These are phyloP conservation scores for Arthrocladium fulminans DNA, from an alignment of 2,329 filamentous ascomycete genomes.

Conservation along the genomic window DNA sequence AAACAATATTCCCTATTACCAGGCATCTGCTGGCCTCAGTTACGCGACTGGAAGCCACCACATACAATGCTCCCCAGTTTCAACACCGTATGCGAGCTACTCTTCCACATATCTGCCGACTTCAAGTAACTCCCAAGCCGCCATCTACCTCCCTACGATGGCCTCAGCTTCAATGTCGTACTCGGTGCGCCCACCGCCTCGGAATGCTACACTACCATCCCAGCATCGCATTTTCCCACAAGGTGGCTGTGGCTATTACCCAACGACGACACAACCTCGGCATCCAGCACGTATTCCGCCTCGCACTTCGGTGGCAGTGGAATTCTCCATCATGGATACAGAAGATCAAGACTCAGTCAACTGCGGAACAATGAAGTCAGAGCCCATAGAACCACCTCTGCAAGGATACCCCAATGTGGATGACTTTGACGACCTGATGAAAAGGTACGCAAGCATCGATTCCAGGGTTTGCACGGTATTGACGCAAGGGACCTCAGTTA, in stretches of 20 bases:
- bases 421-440: slow-evolving; percentile 39
- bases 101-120: slow-evolving; percentile 29
- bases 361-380: slow-evolving; percentile 35
- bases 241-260: slow-evolving; percentile 28
- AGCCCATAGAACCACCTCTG: slow-evolving; percentile 34
- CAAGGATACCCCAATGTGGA: slow-evolving; percentile 39
- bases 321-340: slow-evolving; percentile 30
- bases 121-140: slow-evolving; percentile 27
- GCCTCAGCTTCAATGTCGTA: slow-evolving; percentile 26
- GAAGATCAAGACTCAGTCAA: slow-evolving; percentile 39
- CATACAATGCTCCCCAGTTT: slow-evolving; percentile 22
- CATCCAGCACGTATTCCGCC: slow-evolving; percentile 29
- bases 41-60: slow-evolving; percentile 22
- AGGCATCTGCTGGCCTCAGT: slow-evolving; percentile 22
- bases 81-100: slow-evolving; percentile 31
- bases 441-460: slow-evolving; percentile 27
- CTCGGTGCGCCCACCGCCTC: slow-evolving; percentile 23
- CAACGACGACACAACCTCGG: slow-evolving; percentile 17
- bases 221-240: slow-evolving; percentile 26
- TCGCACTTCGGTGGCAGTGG: slow-evolving; percentile 27
- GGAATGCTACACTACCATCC: slow-evolving; percentile 24
- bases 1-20: slow-evolving; percentile 25
- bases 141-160: slow-evolving; percentile 26
- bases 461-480: not conserved
- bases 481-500: slow-evolving; percentile 29